Evolutionary conservation across 805 yeast species (phyloP).

Genomic region (Candida coleopterorum): DNA sequence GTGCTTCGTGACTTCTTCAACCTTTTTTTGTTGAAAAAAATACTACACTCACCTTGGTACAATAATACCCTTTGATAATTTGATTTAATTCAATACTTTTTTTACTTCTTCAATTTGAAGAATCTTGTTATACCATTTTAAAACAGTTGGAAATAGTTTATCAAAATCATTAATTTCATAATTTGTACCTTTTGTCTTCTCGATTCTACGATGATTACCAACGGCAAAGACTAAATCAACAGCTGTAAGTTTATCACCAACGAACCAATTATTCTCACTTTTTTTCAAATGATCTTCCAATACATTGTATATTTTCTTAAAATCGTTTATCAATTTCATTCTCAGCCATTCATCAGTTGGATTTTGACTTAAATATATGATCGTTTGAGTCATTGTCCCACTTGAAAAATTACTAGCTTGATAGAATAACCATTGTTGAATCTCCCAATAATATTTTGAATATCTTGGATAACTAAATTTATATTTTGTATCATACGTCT

Average conservation of each 20-base stretch:
- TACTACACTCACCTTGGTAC: too few relatives aligned
- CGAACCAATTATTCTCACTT: conserved; percentile 35
- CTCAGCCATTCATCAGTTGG: not conserved
- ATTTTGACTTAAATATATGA: not conserved
- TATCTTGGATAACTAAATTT: conserved; percentile 38
- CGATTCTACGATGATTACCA: conserved; percentile 30
- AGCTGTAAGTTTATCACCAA: conserved; percentile 52
- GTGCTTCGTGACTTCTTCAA: too few relatives aligned
- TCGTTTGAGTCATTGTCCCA: not conserved
- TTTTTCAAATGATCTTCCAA: conserved; percentile 24
- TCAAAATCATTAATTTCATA: conserved; percentile 3
- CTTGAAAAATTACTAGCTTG: conserved; percentile 3
- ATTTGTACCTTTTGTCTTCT: conserved; percentile 1
- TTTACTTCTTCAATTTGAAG: conserved; percentile 3
- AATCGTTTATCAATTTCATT: not conserved
- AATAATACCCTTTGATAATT: too few relatives aligned
- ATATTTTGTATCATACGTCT: conserved; percentile 51
- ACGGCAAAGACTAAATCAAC: conserved; percentile 51
- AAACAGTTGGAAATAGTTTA: conserved; percentile 1
- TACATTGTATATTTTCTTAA: not conserved
- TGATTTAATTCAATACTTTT: not conserved
- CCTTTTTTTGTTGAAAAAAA: too few relatives aligned
- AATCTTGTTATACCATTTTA: conserved; percentile 2
- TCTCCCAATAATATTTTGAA: conserved; percentile 21
- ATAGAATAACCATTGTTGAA: conserved; percentile 3